Base-by-base conservation (phyloP, 371 early-diverging fungal genomes). In the Gilbertella persicaria region DNA sequence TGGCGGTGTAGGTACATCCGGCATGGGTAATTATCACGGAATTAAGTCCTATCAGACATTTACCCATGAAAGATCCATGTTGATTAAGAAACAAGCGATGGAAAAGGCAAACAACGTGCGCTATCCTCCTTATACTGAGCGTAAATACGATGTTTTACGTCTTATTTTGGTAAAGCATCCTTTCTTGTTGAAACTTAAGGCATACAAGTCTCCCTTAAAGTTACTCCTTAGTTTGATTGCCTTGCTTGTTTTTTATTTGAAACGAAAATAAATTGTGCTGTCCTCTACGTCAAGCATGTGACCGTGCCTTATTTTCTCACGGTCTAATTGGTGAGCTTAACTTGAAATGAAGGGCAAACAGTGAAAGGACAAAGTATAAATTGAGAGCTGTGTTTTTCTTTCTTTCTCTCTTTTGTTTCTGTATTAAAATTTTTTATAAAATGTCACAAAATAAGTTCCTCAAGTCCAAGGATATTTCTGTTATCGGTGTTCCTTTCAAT, bases 1-100 rank as follows among this genome's bases (percentile, higher is more conserved):
- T 69, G 97, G 96, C 54, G 98, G 97, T n/a, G 82, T 88, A 8
- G 97, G 97, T 3, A 56, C 68, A 5, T 92, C 93, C 12, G 98
- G 98, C 16, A 82, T 89, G 68, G 98, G 98, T 41, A 63, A 62
- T 12, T 97, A 96, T 69, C 92, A 91, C 51, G 97, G 96, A 29
- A 73, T 76, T 41, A 65, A 69, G 52, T 88, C 92, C 4, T 91
- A 94, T 55, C 67, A 85, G 9, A 69, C 81, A 0, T 93, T 96
- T 68, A 81, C 87, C 6, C 92, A 93, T 50, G 79, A 82, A 45
- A 69, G 90, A 10, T 62, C 80, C 5, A 72, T 80, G 20, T 57
- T 87, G 69, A 51, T 71, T 51, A 82, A 79, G 72, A 73, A 67
- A 38, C 65, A 74, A 45, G 53, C 52, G 9, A 52, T 61, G 64